Base-by-base conservation (phyloP, 1,284 basidiomycete genomes). In the Athelia sp. region DNA sequence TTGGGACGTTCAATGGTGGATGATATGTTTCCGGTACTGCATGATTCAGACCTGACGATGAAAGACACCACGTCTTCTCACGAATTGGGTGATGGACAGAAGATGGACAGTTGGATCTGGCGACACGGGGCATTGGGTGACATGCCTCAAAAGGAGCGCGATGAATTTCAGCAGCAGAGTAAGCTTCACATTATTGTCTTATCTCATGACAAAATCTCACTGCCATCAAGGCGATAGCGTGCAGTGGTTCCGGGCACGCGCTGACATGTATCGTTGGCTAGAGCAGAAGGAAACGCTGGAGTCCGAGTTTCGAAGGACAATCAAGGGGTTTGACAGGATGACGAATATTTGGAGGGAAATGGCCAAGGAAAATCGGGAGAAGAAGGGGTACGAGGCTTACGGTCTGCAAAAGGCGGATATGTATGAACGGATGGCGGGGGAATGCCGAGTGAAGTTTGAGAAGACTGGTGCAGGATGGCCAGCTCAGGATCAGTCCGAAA, bases 181-280 rank as follows among this genome's bases (percentile, higher is more conserved):
- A n/a, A 34, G 32, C n/a, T 11, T 11, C 32, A n/a, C 32, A n/a
- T 11, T 34, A 11, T 34, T 34, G 11, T 34, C 32, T n/a, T 11
- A 34, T 34, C n/a, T 34, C 32, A 34, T 34, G 11, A 34, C 11
- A 11, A 11, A 11, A n/a, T 11, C 11, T 34, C n/a, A 11, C 11
- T n/a, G 11, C 32, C 11, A 11, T 29, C n/a, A 19, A 57, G 56
- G 45, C 35, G 44, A 48, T 10, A 35, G 48, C 4, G 56, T 57
- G 1, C 45, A 50, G 17, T 57, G 56, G 56, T 57, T 52, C 31
- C 52, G 54, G 3, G 51, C 49, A 1, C 54, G 50, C 1, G 56
- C 56, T 1, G 36, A 52, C 9, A 35, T 48, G 24, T 14, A 52
- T 3, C 50, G 50, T 0, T 52, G 52, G 17, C 14, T 23, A 3